These are phyloP conservation scores for Adiantum capillusveneris DNA, from an alignment of 75 land plant genomes.

Conservation along the genomic window DNA sequence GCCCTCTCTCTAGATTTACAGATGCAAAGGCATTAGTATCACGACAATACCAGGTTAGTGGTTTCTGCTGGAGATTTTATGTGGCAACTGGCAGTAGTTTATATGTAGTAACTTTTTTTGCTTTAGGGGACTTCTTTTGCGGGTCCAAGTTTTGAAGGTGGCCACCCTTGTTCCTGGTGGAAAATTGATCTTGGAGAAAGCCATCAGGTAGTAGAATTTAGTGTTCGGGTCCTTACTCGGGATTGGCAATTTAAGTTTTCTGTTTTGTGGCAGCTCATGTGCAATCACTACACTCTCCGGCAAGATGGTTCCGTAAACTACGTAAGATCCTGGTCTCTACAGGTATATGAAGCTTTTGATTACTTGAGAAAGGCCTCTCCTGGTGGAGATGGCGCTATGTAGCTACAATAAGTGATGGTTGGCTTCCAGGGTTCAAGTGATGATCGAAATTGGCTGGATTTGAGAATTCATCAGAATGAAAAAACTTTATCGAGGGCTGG, in stretches of 20 bases:
- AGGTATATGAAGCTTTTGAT: conserved; percentile 42
- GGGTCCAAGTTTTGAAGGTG: conserved; percentile 71
- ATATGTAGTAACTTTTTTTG: not conserved
- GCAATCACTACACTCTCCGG: conserved; percentile 93
- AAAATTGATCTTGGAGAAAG: conserved; percentile 82
- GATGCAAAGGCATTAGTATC: conserved; percentile 81
- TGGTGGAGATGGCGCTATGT: not conserved
- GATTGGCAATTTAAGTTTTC: not conserved
- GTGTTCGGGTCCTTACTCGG: conserved; percentile 4
- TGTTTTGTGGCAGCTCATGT: conserved; percentile 67
- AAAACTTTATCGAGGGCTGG: conserved; percentile 65
- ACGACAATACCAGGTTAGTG: conserved; percentile 75
- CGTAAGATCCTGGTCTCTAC: conserved; percentile 69
- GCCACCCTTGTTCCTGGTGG: conserved; percentile 80
- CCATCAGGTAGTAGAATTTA: conserved; percentile 48
- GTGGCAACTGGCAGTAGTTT: not conserved
- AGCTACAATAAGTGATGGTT: not conserved
- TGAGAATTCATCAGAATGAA: conserved; percentile 73
- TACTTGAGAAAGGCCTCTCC: not conserved
- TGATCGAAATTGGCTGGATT: conserved; percentile 64
- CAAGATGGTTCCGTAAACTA: conserved; percentile 83
- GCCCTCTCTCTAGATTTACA: conserved; percentile 78
- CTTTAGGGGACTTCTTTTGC: conserved; percentile 84
- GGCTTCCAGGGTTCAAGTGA: conserved; percentile 79
- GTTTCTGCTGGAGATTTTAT: not conserved